Percentiles rank a stretch among this genome's conserved stretches.
These are phyloP conservation scores for Pichia heedii DNA, from an alignment of 805 yeast genomes.

Conservation along the genomic window DNA sequence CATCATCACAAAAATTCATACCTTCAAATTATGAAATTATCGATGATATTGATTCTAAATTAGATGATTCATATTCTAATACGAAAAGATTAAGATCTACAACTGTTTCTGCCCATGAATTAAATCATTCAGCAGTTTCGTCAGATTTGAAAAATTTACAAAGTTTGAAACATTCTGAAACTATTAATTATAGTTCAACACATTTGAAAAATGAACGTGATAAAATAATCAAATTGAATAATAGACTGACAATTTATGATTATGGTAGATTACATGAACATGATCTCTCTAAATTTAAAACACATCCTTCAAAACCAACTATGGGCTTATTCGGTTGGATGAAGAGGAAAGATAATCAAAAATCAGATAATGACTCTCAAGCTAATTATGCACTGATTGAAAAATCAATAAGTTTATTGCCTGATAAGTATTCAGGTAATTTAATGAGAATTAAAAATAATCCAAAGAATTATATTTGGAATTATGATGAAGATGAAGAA, in stretches of 20 bases:
- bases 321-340: slow-evolving; percentile 27
- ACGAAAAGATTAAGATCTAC: slow-evolving; percentile 7
- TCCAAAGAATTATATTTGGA: slow-evolving; percentile 31
- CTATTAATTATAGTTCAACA: slow-evolving; percentile 18
- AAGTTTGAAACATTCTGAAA: slow-evolving; percentile 21
- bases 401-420: slow-evolving; percentile 27
- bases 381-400: slow-evolving; percentile 20
- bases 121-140: no score
- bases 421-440: slow-evolving; percentile 28
- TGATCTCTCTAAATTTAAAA: slow-evolving; percentile 26
- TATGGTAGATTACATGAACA: slow-evolving; percentile 28
- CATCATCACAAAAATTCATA: not conserved
- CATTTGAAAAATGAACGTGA: slow-evolving; percentile 20
- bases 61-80: not conserved
- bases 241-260: slow-evolving; percentile 22
- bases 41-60: slow-evolving; percentile 6
- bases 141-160: slow-evolving; percentile 3
- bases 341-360: slow-evolving; percentile 22
- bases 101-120: slow-evolving; percentile 6
- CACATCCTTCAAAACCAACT: slow-evolving; percentile 23
- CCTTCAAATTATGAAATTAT: not conserved
- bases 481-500: slow-evolving; percentile 30
- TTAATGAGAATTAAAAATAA: slow-evolving; percentile 28
- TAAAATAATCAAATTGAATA: slow-evolving; percentile 19
- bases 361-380: slow-evolving; percentile 16